Conservation (phyloP, 1,139 yeast species). For the Geotrichum histeridarum region DNA sequence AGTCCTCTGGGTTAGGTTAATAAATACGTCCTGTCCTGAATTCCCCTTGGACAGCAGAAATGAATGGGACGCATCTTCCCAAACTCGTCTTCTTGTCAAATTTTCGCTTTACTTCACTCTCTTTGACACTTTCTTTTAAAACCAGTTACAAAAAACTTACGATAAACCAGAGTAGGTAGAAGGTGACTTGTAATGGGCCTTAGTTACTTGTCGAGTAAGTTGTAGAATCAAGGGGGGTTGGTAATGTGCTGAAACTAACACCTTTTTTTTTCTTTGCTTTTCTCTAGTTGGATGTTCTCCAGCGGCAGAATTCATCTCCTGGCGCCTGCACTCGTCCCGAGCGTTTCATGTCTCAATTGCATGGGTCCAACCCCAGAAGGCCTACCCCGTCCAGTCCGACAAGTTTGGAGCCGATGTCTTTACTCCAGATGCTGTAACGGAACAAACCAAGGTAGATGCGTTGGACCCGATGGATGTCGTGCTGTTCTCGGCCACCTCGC, state of each 20-base stretch:
- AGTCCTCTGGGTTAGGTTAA: too few species aligned
- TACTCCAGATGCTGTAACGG: conserved; percentile 13
- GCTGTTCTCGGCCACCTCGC: conserved; percentile 29
- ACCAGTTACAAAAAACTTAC: too few species aligned
- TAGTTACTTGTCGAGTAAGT: neutral
- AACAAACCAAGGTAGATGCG: conserved; percentile 9
- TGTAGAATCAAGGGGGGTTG: neutral
- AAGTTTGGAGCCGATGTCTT: conserved; percentile 27
- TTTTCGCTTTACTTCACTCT: too few species aligned
- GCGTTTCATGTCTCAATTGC: conserved; percentile 24
- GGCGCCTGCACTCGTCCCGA: conserved; percentile 26
- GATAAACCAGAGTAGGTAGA: neutral
- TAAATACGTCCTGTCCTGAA: too few species aligned
- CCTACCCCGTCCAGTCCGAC: conserved; percentile 23
- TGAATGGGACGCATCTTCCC: too few species aligned
- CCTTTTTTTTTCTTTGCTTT: neutral
- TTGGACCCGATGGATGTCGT: conserved; percentile 26
- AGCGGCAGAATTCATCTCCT: conserved; percentile 25
- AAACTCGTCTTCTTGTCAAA: too few species aligned
- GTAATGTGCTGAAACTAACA: neutral
- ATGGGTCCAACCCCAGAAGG: conserved; percentile 21
- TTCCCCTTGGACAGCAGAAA: too few species aligned
- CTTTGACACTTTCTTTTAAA: too few species aligned
- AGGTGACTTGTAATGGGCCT: neutral
- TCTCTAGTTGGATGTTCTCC: conserved; percentile 28